phyloP scores from a whole-genome alignment of 768 basidiomycete species.

The Mycena rebaudengoi region DNA sequence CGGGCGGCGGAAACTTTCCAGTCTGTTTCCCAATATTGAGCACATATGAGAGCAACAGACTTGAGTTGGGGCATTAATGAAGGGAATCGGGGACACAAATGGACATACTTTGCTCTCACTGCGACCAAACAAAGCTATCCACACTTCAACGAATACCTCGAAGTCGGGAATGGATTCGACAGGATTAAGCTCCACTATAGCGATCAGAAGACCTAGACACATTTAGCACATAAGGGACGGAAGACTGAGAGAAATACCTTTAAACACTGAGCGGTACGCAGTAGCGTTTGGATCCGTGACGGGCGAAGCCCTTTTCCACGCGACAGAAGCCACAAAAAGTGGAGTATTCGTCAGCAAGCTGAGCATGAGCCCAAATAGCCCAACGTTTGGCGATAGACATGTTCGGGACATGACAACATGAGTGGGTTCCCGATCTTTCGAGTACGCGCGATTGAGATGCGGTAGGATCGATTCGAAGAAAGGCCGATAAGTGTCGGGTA shows the following conservation, averaged over 20 bases:
- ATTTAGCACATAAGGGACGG: not conserved
- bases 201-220: constrained; percentile 75
- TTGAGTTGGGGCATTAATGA: constrained; percentile 17
- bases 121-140: constrained; percentile 82
- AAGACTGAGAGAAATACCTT: constrained; percentile 59
- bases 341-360: constrained; percentile 74
- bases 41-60: constrained; percentile 74
- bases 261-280: constrained; percentile 82
- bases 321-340: constrained; percentile 76
- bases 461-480: constrained; percentile 65
- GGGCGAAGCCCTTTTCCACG: constrained; percentile 73
- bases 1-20: constrained; percentile 73
- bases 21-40: constrained; percentile 86
- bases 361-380: constrained; percentile 65
- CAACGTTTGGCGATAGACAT: constrained; percentile 65
- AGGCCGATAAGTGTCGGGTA: constrained; percentile 61
- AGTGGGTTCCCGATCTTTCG: constrained; percentile 66
- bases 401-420: constrained; percentile 66
- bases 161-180: constrained; percentile 84
- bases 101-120: constrained; percentile 56
- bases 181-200: constrained; percentile 75
- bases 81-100: not conserved
- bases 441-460: constrained; percentile 48
- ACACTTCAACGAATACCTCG: constrained; percentile 74
- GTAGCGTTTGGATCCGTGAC: constrained; percentile 81